Base-by-base conservation (phyloP, 176 grass and related monocot species). In the Melocanna baccifera region DNA sequence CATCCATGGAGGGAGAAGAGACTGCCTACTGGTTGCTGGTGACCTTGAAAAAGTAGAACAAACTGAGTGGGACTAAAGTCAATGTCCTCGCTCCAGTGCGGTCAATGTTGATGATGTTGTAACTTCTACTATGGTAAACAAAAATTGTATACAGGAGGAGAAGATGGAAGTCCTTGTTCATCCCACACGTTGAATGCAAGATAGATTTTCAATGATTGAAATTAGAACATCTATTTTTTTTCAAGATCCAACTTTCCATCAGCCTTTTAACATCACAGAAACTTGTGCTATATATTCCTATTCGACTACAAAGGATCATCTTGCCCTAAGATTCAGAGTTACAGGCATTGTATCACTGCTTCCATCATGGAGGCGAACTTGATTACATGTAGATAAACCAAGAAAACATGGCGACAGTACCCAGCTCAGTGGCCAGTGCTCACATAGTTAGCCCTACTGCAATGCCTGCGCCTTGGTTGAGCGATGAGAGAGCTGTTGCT, bases 401-500 rank as follows among this genome's bases (percentile, higher is more conserved):
- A 67, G 2, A 28, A 67, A 74, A 40, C 10, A 84, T 48, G 59
- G 50, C 40, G 0, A 67, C n/a, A 65, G 28, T 47, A 26, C 1
- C 47, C 50, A 56, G 64, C 36, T 71, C 67, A 41, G 51, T 82
- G 67, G 37, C 18, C 50, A 43, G 59, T 56, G 1, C 12, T 47
- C 72, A 82, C 78, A 29, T 39, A 73, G 30, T 30, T 30, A 30
- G 22, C 43, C 73, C 79, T 89, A 92, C 67, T 86, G 88, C 75
- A 98, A 87, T 75, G 89, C 96, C 42, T 89, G 76, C 3, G 58
- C 47, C 87, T 95, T 98, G 42, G 91, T 81, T 55, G 91, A 62
- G 19, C 89, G 79, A 77, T 94, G 77, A 52, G 71, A 91, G 50
- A 94, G 73, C 46, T 98, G 93, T 66, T 98, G 96, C 65, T 92